phyloP scores from a whole-genome alignment of 2,329 filamentous ascomycete genomes.

The Fusarium penzigii region DNA sequence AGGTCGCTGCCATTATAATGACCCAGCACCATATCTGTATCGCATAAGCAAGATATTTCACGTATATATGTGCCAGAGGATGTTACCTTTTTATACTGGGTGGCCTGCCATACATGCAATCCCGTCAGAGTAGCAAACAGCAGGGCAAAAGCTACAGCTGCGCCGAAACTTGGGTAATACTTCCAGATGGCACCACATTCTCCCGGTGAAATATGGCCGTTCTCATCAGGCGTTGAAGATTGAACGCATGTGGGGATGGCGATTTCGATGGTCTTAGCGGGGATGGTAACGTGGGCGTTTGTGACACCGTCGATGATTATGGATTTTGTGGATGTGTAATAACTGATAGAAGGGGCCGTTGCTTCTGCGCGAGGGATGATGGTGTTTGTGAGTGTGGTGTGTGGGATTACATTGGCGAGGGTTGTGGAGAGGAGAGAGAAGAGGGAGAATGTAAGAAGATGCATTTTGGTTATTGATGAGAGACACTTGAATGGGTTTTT shows the following conservation, averaged over 20 bases:
- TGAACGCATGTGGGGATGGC: constrained; percentile 39
- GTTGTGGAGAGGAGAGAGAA: constrained; percentile 16
- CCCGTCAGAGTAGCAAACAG: constrained; percentile 25
- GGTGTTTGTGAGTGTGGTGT: constrained; percentile 7
- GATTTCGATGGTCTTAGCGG: constrained; percentile 34
- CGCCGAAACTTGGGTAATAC: constrained; percentile 36
- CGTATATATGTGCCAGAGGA: background rate
- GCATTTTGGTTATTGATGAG: too few species aligned
- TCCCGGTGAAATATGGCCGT: constrained; percentile 35
- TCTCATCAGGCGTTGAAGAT: constrained; percentile 34
- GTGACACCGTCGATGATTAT: constrained; percentile 24
- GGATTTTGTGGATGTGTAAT: constrained; percentile 32
- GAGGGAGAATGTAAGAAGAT: background rate
- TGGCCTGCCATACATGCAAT: constrained; percentile 23
- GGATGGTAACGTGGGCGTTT: constrained; percentile 19
- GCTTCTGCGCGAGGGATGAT: constrained; percentile 5
- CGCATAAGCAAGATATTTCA: background rate
- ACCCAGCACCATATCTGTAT: constrained; percentile 37
- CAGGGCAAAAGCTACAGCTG: constrained; percentile 30
- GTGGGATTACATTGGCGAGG: constrained; percentile 2
- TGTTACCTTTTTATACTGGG: constrained; percentile 21
- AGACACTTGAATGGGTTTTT: constrained; percentile 19
- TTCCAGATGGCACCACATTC: constrained; percentile 34
- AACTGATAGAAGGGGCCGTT: constrained; percentile 11
- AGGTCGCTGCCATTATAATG: constrained; percentile 38